phyloP scores from a whole-genome alignment of 1,284 basidiomycete genomes.

The Ceratobasidium sp. region DNA sequence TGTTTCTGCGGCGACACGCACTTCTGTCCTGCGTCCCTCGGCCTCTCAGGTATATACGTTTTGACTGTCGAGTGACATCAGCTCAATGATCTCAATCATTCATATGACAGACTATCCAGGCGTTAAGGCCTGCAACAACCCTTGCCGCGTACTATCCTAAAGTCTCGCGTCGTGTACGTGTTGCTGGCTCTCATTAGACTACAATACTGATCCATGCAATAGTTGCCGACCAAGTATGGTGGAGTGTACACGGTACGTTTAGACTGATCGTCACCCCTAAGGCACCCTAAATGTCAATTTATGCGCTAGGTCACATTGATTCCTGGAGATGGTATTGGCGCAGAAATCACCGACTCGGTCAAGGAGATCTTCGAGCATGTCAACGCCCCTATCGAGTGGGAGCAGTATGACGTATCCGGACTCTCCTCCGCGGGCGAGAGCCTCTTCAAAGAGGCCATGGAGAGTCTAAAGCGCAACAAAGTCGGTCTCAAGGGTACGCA shows the following conservation, averaged over 20 bases:
- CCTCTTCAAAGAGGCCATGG: slow-evolving; percentile 97
- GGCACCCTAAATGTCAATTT: background rate
- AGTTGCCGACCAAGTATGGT: slow-evolving; percentile 95
- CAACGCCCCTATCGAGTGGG: slow-evolving; percentile 99
- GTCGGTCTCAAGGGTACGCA: slow-evolving; percentile 96
- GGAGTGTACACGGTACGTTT: slow-evolving; percentile 84
- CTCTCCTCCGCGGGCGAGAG: slow-evolving; percentile 94
- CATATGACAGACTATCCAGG: slow-evolving; percentile 37
- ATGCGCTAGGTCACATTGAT: slow-evolving; percentile 81
- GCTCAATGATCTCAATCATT: background rate
- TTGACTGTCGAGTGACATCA: background rate
- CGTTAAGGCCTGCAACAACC: slow-evolving; percentile 67
- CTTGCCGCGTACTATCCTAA: slow-evolving; percentile 83
- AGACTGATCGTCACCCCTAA: slow-evolving; percentile 31
- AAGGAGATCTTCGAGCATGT: slow-evolving; percentile 98
- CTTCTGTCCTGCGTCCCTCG: slow-evolving; percentile 41
- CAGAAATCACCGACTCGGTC: slow-evolving; percentile 97
- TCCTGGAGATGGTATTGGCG: slow-evolving; percentile 96
- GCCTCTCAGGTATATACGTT: background rate
- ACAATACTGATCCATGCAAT: slow-evolving; percentile 7
- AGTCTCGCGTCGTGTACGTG: slow-evolving; percentile 72
- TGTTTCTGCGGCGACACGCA: slow-evolving; percentile 30
- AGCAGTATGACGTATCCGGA: slow-evolving; percentile 97
- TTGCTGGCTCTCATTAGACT: background rate
- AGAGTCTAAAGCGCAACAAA: slow-evolving; percentile 94